Percentiles rank a stretch among this genome's conserved stretches.
Evolutionary conservation across 192 early-diverging fungal genomes (phyloP).

Genomic region (Lunasporangiospora selenospora): DNA sequence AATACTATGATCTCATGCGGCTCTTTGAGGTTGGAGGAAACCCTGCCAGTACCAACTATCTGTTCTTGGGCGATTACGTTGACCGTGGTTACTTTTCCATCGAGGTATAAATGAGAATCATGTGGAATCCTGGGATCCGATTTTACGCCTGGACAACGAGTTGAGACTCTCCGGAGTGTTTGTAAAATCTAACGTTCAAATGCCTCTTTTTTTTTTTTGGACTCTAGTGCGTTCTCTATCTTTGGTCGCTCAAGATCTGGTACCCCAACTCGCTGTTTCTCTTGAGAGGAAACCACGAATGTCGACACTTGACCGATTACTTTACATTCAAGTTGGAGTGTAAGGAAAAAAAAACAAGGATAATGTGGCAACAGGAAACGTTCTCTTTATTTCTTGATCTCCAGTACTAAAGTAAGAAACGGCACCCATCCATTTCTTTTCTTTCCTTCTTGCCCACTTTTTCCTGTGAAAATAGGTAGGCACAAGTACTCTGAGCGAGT

Average conservation of each 20-base stretch:
- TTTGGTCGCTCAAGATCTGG: conserved; percentile 90
- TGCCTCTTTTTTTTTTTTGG: no score
- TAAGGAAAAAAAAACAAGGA: no score
- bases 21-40: conserved; percentile 95
- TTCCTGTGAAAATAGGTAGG: conserved; percentile 66
- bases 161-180: no score
- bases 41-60: conserved; percentile 85
- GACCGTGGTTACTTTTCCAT: conserved; percentile 97
- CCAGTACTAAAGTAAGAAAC: no score
- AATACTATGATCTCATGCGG: conserved; percentile 96
- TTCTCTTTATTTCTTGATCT: no score
- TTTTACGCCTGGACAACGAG: no score
- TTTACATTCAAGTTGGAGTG: conserved; percentile 97
- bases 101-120: conserved; percentile 77
- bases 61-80: conserved; percentile 96
- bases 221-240: conserved; percentile 86
- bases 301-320: conserved; percentile 94
- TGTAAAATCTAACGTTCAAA: no score
- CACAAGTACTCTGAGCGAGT: conserved; percentile 94
- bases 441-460: no score
- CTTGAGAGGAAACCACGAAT: conserved; percentile 95
- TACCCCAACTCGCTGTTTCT: conserved; percentile 83
- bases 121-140: no score
- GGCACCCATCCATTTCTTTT: no score
- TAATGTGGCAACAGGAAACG: no score